phyloP scores from a whole-genome alignment of 1,284 basidiomycete genomes.

The Hemileia vastatrix region DNA sequence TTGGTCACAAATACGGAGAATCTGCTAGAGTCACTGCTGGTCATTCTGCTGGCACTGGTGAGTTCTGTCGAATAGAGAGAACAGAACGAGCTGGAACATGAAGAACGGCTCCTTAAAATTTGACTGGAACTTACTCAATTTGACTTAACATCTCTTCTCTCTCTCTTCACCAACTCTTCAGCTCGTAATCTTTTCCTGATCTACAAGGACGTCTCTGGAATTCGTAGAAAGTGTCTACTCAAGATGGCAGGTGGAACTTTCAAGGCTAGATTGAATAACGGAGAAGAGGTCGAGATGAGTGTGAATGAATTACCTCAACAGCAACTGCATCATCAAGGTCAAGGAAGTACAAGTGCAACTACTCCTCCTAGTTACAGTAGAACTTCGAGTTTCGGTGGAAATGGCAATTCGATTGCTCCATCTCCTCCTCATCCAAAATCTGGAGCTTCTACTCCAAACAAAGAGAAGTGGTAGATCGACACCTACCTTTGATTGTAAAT shows the following conservation, averaged over 20 bases:
- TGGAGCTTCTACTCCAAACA: no score
- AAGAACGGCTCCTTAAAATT: background rate
- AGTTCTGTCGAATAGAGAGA: background rate
- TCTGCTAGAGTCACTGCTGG: slow-evolving; percentile 31
- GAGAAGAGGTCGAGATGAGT: background rate
- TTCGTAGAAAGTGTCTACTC: slow-evolving; percentile 26
- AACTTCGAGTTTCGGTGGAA: no score
- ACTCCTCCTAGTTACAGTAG: background rate
- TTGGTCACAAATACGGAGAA: slow-evolving; percentile 33
- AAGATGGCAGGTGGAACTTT: slow-evolving; percentile 26
- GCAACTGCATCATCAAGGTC: background rate
- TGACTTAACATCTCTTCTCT: background rate
- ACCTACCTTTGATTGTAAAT: no score
- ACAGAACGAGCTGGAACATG: background rate
- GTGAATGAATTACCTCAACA: background rate
- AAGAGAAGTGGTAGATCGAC: no score
- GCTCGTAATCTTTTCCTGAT: slow-evolving; percentile 32
- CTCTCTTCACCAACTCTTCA: slow-evolving; percentile 19
- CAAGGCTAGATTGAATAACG: background rate
- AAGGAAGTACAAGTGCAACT: background rate
- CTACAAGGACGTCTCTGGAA: slow-evolving; percentile 30
- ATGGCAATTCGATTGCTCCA: no score
- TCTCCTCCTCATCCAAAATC: no score
- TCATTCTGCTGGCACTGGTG: slow-evolving; percentile 2
- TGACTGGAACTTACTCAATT: background rate